A percentile compares a stretch with the other conserved stretches of the same genome.
Evolutionary conservation across 805 yeast species (phyloP).

Genomic region (Wickerhamiella parazyma): DNA sequence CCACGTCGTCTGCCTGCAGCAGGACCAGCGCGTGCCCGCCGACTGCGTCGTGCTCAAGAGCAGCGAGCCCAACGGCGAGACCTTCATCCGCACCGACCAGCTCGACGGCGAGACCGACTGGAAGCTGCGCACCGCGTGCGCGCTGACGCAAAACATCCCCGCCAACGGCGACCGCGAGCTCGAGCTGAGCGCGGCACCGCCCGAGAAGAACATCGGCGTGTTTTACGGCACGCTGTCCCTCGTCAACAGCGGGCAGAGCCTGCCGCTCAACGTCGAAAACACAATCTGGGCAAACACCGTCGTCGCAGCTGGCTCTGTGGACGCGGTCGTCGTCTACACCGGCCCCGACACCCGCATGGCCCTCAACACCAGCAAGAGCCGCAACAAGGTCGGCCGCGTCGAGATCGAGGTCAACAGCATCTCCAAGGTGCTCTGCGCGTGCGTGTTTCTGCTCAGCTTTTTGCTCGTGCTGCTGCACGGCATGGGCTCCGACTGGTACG

Average conservation of each 20-base stretch:
- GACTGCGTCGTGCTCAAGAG: constrained; percentile 78
- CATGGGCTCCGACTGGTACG: constrained; percentile 60
- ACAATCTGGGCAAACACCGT: constrained; percentile 98
- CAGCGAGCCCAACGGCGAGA: constrained; percentile 67
- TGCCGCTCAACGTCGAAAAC: constrained; percentile 63
- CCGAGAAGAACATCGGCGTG: constrained; percentile 68
- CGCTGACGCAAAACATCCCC: constrained; percentile 50
- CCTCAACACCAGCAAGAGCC: constrained; percentile 77
- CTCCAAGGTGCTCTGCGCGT: constrained; percentile 75
- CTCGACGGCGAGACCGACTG: constrained; percentile 98
- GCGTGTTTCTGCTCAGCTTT: constrained; percentile 68
- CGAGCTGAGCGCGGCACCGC: constrained; percentile 58
- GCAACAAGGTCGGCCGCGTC: constrained; percentile 77
- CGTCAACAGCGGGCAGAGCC: constrained; percentile 42
- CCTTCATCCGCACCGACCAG: constrained; percentile 93
- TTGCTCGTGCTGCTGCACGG: constrained; percentile 73
- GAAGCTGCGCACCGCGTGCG: constrained; percentile 75
- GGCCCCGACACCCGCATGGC: constrained; percentile 92
- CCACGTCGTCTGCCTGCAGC: constrained; percentile 63
- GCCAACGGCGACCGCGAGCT: constrained; percentile 33
- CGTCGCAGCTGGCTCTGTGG: constrained; percentile 80
- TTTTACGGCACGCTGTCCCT: constrained; percentile 63
- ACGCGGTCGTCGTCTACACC: constrained; percentile 80
- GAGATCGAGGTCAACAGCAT: constrained; percentile 83
- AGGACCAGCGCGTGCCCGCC: constrained; percentile 84